phyloP scores from a whole-genome alignment of 352 stramenopile species.

The Globisporangium rhizosaccharum region DNA sequence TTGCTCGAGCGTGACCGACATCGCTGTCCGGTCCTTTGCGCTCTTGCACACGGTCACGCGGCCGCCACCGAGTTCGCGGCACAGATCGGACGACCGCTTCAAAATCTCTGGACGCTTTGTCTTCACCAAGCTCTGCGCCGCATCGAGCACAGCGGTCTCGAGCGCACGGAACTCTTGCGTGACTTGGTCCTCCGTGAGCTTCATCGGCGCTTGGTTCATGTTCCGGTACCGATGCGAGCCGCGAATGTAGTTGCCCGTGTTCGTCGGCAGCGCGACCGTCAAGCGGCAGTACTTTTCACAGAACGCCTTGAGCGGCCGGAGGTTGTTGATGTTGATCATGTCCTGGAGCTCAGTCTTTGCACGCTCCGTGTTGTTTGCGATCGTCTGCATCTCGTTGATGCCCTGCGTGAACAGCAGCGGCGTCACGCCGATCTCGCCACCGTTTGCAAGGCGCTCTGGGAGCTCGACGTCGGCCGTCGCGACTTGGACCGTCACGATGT shows the following conservation, averaged over 20 bases:
- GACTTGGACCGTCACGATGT: slow-evolving; percentile 81
- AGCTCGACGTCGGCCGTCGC: slow-evolving; percentile 70
- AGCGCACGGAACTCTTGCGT: slow-evolving; percentile 59
- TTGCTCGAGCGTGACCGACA: slow-evolving; percentile 96
- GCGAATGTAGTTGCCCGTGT: slow-evolving; percentile 15
- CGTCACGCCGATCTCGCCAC: slow-evolving; percentile 80
- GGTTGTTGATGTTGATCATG: slow-evolving; percentile 87
- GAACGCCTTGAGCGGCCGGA: slow-evolving; percentile 76
- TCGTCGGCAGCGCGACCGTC: slow-evolving; percentile 45
- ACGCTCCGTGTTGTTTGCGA: slow-evolving; percentile 89
- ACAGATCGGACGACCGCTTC: slow-evolving; percentile 74
- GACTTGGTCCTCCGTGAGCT: slow-evolving; percentile 71
- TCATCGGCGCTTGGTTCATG: slow-evolving; percentile 42
- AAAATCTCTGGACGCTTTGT: slow-evolving; percentile 84
- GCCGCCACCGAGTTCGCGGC: slow-evolving; percentile 84
- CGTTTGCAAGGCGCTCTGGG: slow-evolving; percentile 54
- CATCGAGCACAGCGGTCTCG: slow-evolving; percentile 63
- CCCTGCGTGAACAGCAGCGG: slow-evolving; percentile 86
- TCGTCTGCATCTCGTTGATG: slow-evolving; percentile 95
- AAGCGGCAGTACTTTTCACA: slow-evolving; percentile 79
- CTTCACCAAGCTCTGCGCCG: slow-evolving; percentile 79
- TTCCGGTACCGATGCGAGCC: slow-evolving; percentile 48
- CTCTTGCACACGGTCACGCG: slow-evolving; percentile 96
- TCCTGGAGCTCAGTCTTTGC: slow-evolving; percentile 87
- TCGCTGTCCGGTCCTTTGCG: slow-evolving; percentile 97